Evolutionary conservation across 2,329 filamentous ascomycete species (phyloP).

Genomic region (Sporothrix schenckii): DNA sequence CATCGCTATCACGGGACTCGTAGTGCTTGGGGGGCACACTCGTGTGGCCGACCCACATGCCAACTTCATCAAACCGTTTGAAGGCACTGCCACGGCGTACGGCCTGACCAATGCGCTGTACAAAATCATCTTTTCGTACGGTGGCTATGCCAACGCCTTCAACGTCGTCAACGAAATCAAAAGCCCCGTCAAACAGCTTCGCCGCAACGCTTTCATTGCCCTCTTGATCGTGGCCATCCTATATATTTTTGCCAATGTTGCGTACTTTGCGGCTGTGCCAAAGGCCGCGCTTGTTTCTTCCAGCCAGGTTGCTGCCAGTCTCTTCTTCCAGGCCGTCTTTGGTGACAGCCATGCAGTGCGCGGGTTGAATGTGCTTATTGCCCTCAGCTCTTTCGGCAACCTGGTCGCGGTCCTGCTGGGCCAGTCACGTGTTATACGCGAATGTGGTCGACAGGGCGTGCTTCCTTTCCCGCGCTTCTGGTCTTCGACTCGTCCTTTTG

Average conservation of each 20-base stretch:
- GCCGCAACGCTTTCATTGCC: constrained; percentile 53
- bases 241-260: constrained; percentile 62
- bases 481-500: constrained; percentile 64
- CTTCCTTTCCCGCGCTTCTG: constrained; percentile 62
- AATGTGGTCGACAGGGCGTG: constrained; percentile 64
- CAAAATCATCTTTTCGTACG: constrained; percentile 62
- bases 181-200: constrained; percentile 61
- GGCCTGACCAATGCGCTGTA: constrained; percentile 62
- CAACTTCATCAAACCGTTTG: constrained; percentile 61
- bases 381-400: constrained; percentile 62
- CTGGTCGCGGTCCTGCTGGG: constrained; percentile 59
- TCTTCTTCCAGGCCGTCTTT: constrained; percentile 63
- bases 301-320: constrained; percentile 55
- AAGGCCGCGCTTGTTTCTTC: constrained; percentile 56
- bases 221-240: constrained; percentile 56
- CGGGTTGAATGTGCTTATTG: constrained; percentile 61
- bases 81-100: constrained; percentile 50
- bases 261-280: constrained; percentile 61
- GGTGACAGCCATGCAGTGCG: constrained; percentile 52
- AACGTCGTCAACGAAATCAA: constrained; percentile 62
- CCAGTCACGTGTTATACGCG: constrained; percentile 60
- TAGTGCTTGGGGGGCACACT: constrained; percentile 60
- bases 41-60: constrained; percentile 53
- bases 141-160: constrained; percentile 62
- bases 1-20: constrained; percentile 59